Conservation (phyloP, 176 grass and related monocot species). For the Panicum miliaceum region DNA sequence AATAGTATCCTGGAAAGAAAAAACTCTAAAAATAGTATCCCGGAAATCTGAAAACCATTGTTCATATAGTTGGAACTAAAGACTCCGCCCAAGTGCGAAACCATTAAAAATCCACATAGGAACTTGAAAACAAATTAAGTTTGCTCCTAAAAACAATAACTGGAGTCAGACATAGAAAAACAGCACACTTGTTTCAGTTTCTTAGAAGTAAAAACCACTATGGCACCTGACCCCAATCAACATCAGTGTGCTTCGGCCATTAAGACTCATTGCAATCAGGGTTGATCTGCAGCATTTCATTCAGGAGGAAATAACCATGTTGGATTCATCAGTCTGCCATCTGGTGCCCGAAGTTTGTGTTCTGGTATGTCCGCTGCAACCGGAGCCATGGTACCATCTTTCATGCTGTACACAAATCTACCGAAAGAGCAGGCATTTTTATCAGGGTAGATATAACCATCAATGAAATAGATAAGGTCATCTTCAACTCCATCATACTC, state of each 20-base stretch:
- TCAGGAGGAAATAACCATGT: constrained; percentile 18
- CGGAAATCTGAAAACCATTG: too few relatives aligned
- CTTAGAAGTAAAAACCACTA: constrained; percentile 6
- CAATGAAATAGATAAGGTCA: constrained; percentile 37
- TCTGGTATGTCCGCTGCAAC: background rate
- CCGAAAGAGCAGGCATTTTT: background rate
- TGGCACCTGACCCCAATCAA: background rate
- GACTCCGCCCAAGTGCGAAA: background rate
- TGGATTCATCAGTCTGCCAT: background rate
- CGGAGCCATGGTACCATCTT: background rate
- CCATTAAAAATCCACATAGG: background rate
- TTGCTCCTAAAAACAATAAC: background rate
- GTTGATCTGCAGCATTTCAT: background rate
- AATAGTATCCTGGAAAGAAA: too few relatives aligned
- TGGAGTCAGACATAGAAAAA: background rate
- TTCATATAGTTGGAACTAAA: too few relatives aligned
- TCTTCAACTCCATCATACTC: constrained; percentile 29
- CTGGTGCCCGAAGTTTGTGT: background rate
- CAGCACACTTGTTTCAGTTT: background rate
- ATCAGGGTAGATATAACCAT: constrained; percentile 2
- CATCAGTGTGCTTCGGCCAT: background rate
- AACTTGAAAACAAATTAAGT: background rate
- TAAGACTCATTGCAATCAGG: background rate
- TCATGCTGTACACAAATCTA: constrained; percentile 40
- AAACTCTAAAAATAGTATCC: too few relatives aligned